Conservation (phyloP, 306 rosid genomes). For the Lathyrus oleraceus region DNA sequence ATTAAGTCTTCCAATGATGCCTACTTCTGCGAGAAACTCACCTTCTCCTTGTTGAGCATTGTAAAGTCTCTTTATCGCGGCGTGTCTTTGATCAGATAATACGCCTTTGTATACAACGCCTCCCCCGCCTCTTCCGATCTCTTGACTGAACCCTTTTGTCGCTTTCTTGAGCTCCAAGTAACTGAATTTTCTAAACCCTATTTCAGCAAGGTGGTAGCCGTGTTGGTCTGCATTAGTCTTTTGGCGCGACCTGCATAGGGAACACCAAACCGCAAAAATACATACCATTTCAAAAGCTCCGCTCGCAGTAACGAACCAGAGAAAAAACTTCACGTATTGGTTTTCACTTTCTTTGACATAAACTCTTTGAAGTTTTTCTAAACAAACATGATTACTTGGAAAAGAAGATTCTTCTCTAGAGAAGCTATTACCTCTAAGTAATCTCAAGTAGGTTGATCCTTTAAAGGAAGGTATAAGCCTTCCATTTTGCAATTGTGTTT, state of each 20-base stretch:
- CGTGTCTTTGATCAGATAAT: conserved; percentile 44
- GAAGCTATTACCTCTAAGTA: conserved; percentile 24
- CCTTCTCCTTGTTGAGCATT: conserved; percentile 46
- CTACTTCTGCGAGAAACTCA: conserved; percentile 36
- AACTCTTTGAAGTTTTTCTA: conserved; percentile 21
- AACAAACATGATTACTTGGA: neutral
- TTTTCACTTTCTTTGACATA: neutral
- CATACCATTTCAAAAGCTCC: conserved; percentile 29
- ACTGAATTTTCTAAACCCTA: conserved; percentile 42
- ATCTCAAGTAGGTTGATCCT: conserved; percentile 35
- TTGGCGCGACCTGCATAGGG: neutral
- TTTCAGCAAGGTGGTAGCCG: conserved; percentile 18
- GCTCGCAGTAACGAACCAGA: conserved; percentile 32
- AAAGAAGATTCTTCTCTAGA: neutral
- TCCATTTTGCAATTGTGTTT: conserved; percentile 41
- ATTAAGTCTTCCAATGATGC: conserved; percentile 39
- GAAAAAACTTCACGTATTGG: conserved; percentile 20
- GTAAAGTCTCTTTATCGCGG: conserved; percentile 46
- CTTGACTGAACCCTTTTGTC: conserved; percentile 42
- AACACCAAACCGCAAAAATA: conserved; percentile 11
- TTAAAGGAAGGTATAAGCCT: neutral
- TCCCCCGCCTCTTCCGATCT: conserved; percentile 57
- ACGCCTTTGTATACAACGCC: conserved; percentile 56
- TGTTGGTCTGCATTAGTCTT: conserved; percentile 34
- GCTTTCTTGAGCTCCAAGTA: conserved; percentile 48